Evolutionary conservation across 108 stramenopile genomes (phyloP), one percentile per base, ranked within the genome.

Genomic region (Fragilaria crotonensis): DNA sequence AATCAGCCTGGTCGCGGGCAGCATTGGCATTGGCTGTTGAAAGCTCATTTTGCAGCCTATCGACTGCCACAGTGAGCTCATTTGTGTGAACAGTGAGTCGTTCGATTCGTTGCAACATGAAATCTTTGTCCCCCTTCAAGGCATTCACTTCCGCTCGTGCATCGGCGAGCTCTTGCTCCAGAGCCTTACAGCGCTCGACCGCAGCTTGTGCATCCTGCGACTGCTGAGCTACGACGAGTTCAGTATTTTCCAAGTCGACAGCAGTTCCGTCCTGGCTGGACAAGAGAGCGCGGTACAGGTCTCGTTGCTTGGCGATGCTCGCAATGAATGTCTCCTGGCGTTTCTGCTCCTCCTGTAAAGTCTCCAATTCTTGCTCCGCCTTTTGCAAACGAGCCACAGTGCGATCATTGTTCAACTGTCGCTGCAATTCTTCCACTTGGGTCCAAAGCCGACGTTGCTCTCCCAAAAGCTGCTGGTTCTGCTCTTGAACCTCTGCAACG

Each of bases 241-340:
- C 54, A 5, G 57, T 36, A 2, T 68, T 67, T 5, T 73, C 60
- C 11, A 67, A 4, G 9, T 63, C 44, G 23, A 74, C 5, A 28
- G 54, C 30, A 57, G 53, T 56, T 52, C 66, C 64, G 50, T 87
- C 84, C 49, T 87, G 76, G 48, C 83, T 80, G 17, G 67, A 67
- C 30, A 89, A 65, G 31, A 89, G 56, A 4, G 83, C 84, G 23
- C 87, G 76, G 66, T 91, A 94, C 14, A 91, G 60, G 67, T 94
- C 89, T 4, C 93, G 83, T 51, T 91, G 93, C 59, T 90, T 81
- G 7, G 87, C 89, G 46, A 91, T 89, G 29, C 75, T 78, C 32
- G 73, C 72, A 1, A 89, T 86, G 26, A 88, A 57, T n/a, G 50
- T 70, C 33, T 83, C 73, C 62, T 95, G 89, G 5, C 72, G 76